Base-by-base conservation (phyloP, 371 early-diverging fungal genomes). In the Syncephalastrum contaminatum region DNA sequence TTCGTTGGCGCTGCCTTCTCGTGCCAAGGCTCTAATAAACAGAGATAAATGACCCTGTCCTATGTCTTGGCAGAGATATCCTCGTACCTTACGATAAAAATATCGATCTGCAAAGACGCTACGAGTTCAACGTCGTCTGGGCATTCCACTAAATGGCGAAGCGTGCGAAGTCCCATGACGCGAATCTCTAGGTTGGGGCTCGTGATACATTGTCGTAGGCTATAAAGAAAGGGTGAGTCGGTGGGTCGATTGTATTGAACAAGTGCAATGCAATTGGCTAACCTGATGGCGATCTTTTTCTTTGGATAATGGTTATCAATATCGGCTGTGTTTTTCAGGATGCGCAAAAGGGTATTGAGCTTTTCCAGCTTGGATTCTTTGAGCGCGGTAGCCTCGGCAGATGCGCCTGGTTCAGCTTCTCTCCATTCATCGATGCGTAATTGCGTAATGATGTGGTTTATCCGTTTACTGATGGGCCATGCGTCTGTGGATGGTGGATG, bases 31-130 rank as follows among this genome's bases (percentile, higher is more conserved):
- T 59, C 87, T 88, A 53, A 24, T 21, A 14, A 36, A 14, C 6
- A 27, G 3, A 36, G 16, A 15, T 45, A n/a, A 54, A 7, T 6
- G 10, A 14, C 15, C 21, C 10, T 4, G 46, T 5, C n/a, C 43
- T 5, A 43, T 41, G 1, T 42, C 13, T 27, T 48, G 10, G 20
- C 13, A 21, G 8, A 1, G 40, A 44, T 13, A 30, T 7, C 18
- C 48, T 6, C 51, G 48, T 73, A 85, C 85, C 87, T 72, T 25
- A 85, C 73, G 59, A 88, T 72, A 58, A 88, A 88, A 20, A 89
- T 62, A 62, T 88, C 88, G 30, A 86, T 58, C 36, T 86, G 83
- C 62, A 67, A 58, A 1, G 67, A 62, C 62, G 85, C 71, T 57
- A 87, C 75, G 15, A 67, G 45, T 27, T 72, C 60, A 12, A 77